Conservation (phyloP, 768 basidiomycete genomes). For the Pilatotrama ljubarskyi region DNA sequence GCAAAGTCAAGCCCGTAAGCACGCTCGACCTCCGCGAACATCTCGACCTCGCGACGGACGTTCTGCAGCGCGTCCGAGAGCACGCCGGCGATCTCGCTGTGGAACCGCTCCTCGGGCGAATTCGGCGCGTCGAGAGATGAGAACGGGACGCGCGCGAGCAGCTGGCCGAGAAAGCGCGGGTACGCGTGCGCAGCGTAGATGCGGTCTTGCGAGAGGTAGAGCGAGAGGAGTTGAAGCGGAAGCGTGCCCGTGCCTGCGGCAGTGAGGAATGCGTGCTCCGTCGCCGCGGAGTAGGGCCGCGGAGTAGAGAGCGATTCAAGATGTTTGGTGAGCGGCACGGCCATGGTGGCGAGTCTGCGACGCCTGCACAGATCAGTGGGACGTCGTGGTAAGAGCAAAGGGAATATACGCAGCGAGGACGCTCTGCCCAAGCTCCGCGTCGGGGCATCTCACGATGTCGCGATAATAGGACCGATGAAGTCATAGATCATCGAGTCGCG, state of each 20-base stretch:
- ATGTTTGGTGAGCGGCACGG: conserved; percentile 31
- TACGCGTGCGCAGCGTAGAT: conserved; percentile 76
- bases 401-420: not conserved
- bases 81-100: conserved; percentile 45
- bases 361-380: not conserved
- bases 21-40: conserved; percentile 56
- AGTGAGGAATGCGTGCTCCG: conserved; percentile 57
- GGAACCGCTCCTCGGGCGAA: conserved; percentile 37
- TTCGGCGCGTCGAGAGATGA: conserved; percentile 33
- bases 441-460: not conserved
- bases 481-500: not conserved
- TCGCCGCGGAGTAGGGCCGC: conserved; percentile 48
- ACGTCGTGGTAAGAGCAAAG: not conserved
- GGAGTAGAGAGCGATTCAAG: conserved; percentile 39
- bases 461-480: conserved; percentile 7
- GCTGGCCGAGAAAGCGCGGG: conserved; percentile 66
- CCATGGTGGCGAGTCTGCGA: not conserved
- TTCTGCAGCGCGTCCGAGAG: conserved; percentile 58
- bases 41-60: conserved; percentile 55
- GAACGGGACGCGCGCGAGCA: conserved; percentile 63
- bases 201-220: conserved; percentile 73
- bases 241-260: conserved; percentile 56
- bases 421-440: no score
- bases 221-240: conserved; percentile 45
- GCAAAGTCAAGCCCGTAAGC: conserved; percentile 47